Base-by-base conservation (phyloP, 768 basidiomycete genomes). In the Sarcodon aspratus region DNA sequence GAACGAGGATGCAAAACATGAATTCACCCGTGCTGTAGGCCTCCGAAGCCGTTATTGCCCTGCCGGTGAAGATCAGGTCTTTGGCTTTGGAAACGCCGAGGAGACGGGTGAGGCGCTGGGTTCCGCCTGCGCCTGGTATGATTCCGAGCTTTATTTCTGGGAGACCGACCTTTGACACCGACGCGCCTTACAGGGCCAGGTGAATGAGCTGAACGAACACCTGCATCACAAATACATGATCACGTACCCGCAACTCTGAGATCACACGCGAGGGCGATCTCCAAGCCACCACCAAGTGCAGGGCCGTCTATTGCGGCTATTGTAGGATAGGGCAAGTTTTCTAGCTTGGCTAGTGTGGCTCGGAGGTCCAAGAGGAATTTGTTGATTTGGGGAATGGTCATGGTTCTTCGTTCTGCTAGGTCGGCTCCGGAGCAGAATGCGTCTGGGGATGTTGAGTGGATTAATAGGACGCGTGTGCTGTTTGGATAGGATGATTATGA, bases 381-480 rank as follows among this genome's bases (percentile, higher is more conserved):
- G 57, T 76, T 67, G 35, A 95, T 83, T 56, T 92, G 82, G 3
- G 65, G 47, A 54, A 78, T 74, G 9, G 80, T 69, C 93, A 97
- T 96, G 1, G 75, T 75, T n/a, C 80, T 78, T 48, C 93, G 73
- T 60, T 97, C 93, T 45, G 71, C 71, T 43, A 96, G 78, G 63
- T 97, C 93, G 7, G 93, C 93, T 9, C 93, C 93, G 12, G 93
- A 82, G 61, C 93, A 97, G 66, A 96, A 97, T 3, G 86, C 72
- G 18, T 80, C 81, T n/a, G 72, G 55, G 0, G 80, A 75, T 1
- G 86, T 76, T 7, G 93, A 93, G 47, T 82, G 78, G n/a, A 97
- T 62, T 48, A 97, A 80, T 51, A 97, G 74, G 0, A 85, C 79
- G 49, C 91, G 83, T 47, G 83, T 71, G 49, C 85, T 90, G 53